Evolutionary conservation across 257 asterid genomes (phyloP).

Genomic region (Sherardia arvensis): DNA sequence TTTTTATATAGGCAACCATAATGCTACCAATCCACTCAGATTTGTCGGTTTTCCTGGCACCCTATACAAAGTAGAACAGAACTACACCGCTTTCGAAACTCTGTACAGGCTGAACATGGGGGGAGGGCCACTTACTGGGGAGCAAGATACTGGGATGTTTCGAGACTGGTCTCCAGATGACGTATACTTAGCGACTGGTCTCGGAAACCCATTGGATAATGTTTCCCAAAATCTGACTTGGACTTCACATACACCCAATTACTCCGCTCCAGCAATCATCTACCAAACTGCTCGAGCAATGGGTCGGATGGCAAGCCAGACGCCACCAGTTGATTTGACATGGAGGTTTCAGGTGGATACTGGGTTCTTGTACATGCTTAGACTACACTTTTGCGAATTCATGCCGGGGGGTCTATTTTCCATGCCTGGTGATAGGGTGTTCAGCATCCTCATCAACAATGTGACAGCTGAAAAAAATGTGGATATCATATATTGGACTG

Average conservation of each 20-base stretch:
- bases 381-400: conserved; percentile 52
- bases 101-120: conserved; percentile 49
- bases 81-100: conserved; percentile 30
- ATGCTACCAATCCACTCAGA: background rate
- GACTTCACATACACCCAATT: conserved; percentile 17
- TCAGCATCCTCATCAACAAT: conserved; percentile 19
- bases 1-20: conserved; percentile 21
- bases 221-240: conserved; percentile 14
- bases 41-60: background rate
- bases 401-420: conserved; percentile 2
- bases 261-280: conserved; percentile 38
- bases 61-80: background rate
- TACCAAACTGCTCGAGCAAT: conserved; percentile 24
- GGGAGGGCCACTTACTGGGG: background rate
- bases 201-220: conserved; percentile 11
- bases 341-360: conserved; percentile 46
- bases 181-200: conserved; percentile 26
- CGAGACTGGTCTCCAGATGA: conserved; percentile 33
- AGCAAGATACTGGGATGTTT: conserved; percentile 51
- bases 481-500: conserved; percentile 23
- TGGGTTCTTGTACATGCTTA: conserved; percentile 34
- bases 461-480: conserved; percentile 6
- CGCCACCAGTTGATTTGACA: background rate
- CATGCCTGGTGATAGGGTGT: conserved; percentile 8
- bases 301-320: background rate